phyloP scores from a whole-genome alignment of 371 early-diverging fungal species.

The Mucor indicus region DNA sequence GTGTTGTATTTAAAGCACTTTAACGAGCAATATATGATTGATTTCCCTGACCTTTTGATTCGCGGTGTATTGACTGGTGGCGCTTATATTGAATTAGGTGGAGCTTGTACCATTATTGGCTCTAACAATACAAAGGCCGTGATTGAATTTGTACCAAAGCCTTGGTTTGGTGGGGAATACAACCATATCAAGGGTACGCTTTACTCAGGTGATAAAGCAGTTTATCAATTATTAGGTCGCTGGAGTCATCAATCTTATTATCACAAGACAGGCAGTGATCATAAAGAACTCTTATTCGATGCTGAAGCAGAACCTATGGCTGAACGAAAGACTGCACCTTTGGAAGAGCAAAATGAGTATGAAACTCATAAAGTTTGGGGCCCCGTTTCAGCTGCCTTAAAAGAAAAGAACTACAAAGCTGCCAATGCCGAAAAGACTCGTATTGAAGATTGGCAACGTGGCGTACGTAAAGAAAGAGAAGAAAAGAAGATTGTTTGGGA shows the following conservation, averaged over 20 bases:
- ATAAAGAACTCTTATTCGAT: constrained; percentile 59
- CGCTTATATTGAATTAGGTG: constrained; percentile 63
- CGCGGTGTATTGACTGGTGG: constrained; percentile 62
- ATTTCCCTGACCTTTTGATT: constrained; percentile 60
- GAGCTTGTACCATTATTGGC: constrained; percentile 53
- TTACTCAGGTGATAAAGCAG: constrained; percentile 19
- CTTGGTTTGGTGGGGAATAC: constrained; percentile 54
- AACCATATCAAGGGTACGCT: constrained; percentile 47
- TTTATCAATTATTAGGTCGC: constrained; percentile 47
- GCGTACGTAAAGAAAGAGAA: constrained; percentile 60
- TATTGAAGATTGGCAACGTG: constrained; percentile 75
- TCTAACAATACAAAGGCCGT: constrained; percentile 50
- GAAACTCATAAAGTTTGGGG: constrained; percentile 78
- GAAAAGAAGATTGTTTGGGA: constrained; percentile 36
- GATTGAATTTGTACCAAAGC: constrained; percentile 61
- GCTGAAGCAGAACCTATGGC: constrained; percentile 56
- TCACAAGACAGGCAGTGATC: constrained; percentile 2
- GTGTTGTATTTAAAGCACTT: constrained; percentile 42
- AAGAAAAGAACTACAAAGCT: constrained; percentile 54
- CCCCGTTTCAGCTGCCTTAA: constrained; percentile 62
- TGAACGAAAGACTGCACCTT: constrained; percentile 50
- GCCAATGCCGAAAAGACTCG: constrained; percentile 70
- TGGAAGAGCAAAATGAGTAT: constrained; percentile 58
- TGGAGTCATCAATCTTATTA: constrained; percentile 65
- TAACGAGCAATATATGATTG: constrained; percentile 57